Evolutionary conservation across 495 filamentous ascomycete genomes (phyloP), one percentile per base, ranked within the genome.

Genomic region (Penicillium turbatum): DNA sequence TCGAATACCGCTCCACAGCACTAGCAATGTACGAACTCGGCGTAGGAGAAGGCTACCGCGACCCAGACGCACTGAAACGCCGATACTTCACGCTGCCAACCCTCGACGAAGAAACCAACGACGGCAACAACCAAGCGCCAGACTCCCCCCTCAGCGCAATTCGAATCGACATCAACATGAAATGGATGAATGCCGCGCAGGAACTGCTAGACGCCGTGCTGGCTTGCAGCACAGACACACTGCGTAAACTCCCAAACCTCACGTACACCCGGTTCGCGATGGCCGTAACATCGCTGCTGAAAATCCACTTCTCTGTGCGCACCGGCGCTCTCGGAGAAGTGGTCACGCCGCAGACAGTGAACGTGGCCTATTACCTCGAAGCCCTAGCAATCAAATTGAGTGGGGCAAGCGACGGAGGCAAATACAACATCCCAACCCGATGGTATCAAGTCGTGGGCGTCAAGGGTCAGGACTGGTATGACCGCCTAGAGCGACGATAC

Each of bases 21-120:
- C 67, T 82, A 8, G 72, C 71, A 26, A 67, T 81, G 50, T 79
- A 81, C 53, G 78, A 82, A 57, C 47, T 79, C 7, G 76, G 72
- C 32, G 63, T 79, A 30, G 73, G 77, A 36, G 72, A 77, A 52
- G 77, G 78, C 12, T 78, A 81, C 51, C 71, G 74, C 26, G 73
- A 77, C 11, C 74, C 74, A n/a, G 72, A 77, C 51, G 66, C 72
- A 4, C 57, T 72, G 30, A 71, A 69, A 49, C 59, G 58, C 19
- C 63, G 65, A 48, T 72, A 68, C 35, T 73, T 72, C 57, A 69
- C 66, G 0, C 68, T 79, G 55, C 70, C 68, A 24, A 47, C 71
- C 41, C 48, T 71, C 52, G 57, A 74, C 21, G 70, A 59, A 46
- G 62, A 62, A 27, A 15, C 1, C 19, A 37, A 24, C 19, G 47